Percentiles rank a stretch among this genome's conserved stretches.
Evolutionary conservation across 306 rosid species (phyloP).

Genomic region (Rosa rugosa): DNA sequence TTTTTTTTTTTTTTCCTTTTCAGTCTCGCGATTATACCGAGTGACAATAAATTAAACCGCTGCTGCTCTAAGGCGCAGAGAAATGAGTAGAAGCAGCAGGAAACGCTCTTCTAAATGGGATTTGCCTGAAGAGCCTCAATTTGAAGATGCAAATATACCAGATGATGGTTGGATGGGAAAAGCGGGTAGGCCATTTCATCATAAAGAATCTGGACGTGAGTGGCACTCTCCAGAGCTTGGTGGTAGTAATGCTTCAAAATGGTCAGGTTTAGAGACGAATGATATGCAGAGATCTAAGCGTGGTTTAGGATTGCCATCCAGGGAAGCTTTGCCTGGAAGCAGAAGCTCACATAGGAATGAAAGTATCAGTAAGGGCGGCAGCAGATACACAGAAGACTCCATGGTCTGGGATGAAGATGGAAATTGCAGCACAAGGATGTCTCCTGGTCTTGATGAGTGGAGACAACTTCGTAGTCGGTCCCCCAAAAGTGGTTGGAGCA

Average conservation of each 20-base stretch:
- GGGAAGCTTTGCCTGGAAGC: conserved; percentile 64
- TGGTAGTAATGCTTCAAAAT: conserved; percentile 56
- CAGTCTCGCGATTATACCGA: conserved; percentile 41
- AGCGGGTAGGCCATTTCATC: conserved; percentile 30
- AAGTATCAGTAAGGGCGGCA: conserved; percentile 45
- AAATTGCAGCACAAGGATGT: conserved; percentile 55
- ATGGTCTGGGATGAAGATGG: conserved; percentile 64
- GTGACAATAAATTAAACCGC: conserved; percentile 31
- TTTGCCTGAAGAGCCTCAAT: conserved; percentile 60
- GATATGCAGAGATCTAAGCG: conserved; percentile 50
- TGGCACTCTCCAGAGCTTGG: conserved; percentile 61
- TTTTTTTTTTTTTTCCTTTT: conserved; percentile 19
- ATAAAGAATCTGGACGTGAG: conserved; percentile 44
- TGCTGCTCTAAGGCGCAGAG: conserved; percentile 24
- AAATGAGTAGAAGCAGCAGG: conserved; percentile 80
- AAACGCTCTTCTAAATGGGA: conserved; percentile 80
- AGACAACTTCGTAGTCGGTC: conserved; percentile 58
- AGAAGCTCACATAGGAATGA: conserved; percentile 61
- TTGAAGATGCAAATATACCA: conserved; percentile 35
- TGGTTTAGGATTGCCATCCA: conserved; percentile 41
- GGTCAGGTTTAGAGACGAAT: conserved; percentile 57
- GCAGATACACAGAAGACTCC: conserved; percentile 45
- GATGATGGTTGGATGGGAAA: conserved; percentile 43
- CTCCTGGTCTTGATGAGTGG: conserved; percentile 83
- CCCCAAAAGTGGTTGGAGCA: conserved; percentile 67